A percentile compares a stretch with the other conserved stretches of the same genome.
Evolutionary conservation across 2,329 filamentous ascomycete genomes (phyloP).

Genomic region (Zymoseptoria pseudotritici): DNA sequence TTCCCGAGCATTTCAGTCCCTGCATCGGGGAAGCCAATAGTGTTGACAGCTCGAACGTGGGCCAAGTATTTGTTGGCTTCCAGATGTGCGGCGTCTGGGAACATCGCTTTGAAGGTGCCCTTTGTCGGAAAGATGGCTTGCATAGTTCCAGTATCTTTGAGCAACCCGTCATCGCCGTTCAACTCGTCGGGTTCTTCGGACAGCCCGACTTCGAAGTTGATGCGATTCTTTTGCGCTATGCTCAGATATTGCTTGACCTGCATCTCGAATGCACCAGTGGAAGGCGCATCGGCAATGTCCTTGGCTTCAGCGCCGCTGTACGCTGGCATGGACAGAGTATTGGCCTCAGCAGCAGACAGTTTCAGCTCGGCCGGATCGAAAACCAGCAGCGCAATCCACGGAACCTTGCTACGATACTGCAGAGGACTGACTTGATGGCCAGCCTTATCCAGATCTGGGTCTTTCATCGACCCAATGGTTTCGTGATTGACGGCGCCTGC

Average conservation of each 20-base stretch:
- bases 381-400: background rate
- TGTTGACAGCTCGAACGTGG: slow-evolving; percentile 1
- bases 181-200: background rate
- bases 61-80: slow-evolving; percentile 1
- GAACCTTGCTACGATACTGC: no score
- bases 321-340: no score
- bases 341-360: background rate
- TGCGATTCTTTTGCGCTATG: background rate
- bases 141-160: background rate
- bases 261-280: no score
- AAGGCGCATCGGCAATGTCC: no score
- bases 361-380: background rate
- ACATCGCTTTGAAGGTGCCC: background rate
- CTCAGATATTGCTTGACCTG: no score
- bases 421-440: no score
- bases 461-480: background rate
- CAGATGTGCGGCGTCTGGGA: background rate
- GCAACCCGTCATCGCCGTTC: background rate
- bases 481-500: background rate
- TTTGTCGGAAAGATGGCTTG: background rate
- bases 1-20: background rate
- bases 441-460: background rate
- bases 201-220: background rate
- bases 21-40: background rate
- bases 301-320: no score